Conservation (phyloP, 164 flowering plant genomes). For the Macadamia tetraphylla region DNA sequence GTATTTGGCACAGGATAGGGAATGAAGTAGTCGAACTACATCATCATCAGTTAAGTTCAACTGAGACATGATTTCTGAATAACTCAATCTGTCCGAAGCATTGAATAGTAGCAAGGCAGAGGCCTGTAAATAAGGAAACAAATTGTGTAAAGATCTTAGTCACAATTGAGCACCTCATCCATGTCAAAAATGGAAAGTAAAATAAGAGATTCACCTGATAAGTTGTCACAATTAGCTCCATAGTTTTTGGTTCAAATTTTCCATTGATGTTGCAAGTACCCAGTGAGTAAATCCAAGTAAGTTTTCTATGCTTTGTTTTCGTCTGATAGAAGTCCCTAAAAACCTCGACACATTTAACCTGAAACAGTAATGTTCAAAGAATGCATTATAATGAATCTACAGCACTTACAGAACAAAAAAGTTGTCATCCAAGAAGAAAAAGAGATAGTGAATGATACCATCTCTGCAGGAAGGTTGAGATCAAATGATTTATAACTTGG, state of each 20-base stretch:
- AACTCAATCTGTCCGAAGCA: slow-evolving; percentile 58
- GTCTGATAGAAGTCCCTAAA: slow-evolving; percentile 78
- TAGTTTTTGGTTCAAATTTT: slow-evolving; percentile 69
- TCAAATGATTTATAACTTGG: slow-evolving; percentile 90
- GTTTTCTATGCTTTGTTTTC: slow-evolving; percentile 82
- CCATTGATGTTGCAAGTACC: slow-evolving; percentile 83
- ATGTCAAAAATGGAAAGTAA: background rate
- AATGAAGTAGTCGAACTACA: slow-evolving; percentile 71
- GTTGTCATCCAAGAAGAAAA: too few species aligned
- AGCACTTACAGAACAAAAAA: too few species aligned
- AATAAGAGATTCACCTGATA: slow-evolving; percentile 56
- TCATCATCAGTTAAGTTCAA: slow-evolving; percentile 75
- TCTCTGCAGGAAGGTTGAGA: slow-evolving; percentile 80
- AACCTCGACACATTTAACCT: slow-evolving; percentile 85
- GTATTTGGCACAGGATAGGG: slow-evolving; percentile 84
- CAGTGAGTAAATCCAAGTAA: slow-evolving; percentile 89
- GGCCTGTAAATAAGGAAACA: slow-evolving; percentile 42
- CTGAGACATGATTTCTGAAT: slow-evolving; percentile 72
- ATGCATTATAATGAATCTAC: background rate
- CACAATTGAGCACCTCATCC: background rate
- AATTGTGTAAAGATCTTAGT: background rate
- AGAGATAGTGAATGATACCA: slow-evolving; percentile 35
- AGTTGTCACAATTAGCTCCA: slow-evolving; percentile 81
- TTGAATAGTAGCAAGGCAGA: slow-evolving; percentile 77
- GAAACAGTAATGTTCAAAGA: background rate